Conservation (phyloP, 805 yeast genomes). For the Kuraishia ogatae region DNA sequence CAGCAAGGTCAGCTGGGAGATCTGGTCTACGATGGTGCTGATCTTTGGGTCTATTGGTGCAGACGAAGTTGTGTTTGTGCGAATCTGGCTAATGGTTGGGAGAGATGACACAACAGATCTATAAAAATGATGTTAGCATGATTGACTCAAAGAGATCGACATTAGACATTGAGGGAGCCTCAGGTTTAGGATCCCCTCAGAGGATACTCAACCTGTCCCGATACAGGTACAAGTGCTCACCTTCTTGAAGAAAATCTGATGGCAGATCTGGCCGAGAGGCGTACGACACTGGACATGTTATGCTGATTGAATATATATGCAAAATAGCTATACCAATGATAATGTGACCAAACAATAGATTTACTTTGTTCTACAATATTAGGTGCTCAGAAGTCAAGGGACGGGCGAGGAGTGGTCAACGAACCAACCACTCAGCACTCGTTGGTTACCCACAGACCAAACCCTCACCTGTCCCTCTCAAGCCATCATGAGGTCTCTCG, state of each 20-base stretch:
- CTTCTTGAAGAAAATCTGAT: constrained; percentile 1
- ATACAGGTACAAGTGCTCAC: neutral
- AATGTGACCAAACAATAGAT: neutral
- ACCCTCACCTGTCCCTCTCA: neutral
- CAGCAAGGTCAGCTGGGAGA: constrained; percentile 80
- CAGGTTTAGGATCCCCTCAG: neutral
- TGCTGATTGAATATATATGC: neutral
- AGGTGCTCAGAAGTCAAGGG: too few relatives aligned
- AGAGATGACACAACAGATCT: neutral
- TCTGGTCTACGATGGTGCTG: constrained; percentile 78
- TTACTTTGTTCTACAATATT: neutral
- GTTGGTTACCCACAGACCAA: neutral
- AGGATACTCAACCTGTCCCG: too few relatives aligned
- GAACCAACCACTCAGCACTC: too few relatives aligned
- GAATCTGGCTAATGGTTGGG: neutral
- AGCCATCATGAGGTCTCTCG: neutral
- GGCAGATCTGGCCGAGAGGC: neutral
- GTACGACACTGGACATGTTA: neutral
- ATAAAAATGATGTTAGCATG: neutral
- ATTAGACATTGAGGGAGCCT: neutral
- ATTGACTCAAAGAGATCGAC: too few relatives aligned
- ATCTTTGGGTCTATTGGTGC: constrained; percentile 78
- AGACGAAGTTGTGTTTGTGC: constrained; percentile 10
- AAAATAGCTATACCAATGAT: neutral
- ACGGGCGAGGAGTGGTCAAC: too few relatives aligned